phyloP scores from a whole-genome alignment of 345 rosid species.

The Lepidium aucheri region DNA sequence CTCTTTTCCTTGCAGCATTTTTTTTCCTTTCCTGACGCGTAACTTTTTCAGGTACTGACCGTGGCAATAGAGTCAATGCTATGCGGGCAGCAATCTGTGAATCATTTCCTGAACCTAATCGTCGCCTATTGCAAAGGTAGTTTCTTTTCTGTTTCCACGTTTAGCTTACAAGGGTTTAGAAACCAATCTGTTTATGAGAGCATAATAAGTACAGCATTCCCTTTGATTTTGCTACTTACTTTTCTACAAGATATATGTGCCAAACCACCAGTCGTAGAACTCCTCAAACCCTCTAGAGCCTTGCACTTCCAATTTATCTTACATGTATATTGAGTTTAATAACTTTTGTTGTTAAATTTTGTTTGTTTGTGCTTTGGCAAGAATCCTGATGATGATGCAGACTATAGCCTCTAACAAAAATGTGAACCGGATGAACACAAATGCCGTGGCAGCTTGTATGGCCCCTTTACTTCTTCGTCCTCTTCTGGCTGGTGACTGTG shows the following conservation, averaged over 20 bases:
- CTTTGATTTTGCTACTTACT: background rate
- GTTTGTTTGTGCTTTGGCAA: slow-evolving; percentile 32
- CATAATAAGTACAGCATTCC: background rate
- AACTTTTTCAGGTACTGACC: slow-evolving; percentile 56
- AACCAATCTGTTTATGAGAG: background rate
- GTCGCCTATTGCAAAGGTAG: slow-evolving; percentile 88
- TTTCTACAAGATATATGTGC: background rate
- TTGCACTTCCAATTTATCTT: background rate
- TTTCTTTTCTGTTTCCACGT: background rate
- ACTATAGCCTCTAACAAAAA: slow-evolving; percentile 63
- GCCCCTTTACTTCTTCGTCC: slow-evolving; percentile 99
- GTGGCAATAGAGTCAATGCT: slow-evolving; percentile 57
- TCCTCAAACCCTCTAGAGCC: background rate
- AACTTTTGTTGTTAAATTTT: background rate
- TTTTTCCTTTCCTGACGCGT: slow-evolving; percentile 3
- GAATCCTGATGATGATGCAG: slow-evolving; percentile 96
- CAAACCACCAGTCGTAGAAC: background rate
- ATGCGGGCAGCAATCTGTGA: slow-evolving; percentile 85
- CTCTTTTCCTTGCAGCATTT: background rate
- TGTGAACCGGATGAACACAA: slow-evolving; percentile 85
- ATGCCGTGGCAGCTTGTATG: slow-evolving; percentile 99
- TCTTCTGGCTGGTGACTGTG: slow-evolving; percentile 93
- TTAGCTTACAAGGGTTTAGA: background rate
- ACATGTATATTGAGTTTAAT: background rate
- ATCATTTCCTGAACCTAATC: slow-evolving; percentile 98